Evolutionary conservation across 495 filamentous ascomycete species (phyloP), one percentile per base, ranked within the genome.

Genomic region (Trichocladium uniseriatum): DNA sequence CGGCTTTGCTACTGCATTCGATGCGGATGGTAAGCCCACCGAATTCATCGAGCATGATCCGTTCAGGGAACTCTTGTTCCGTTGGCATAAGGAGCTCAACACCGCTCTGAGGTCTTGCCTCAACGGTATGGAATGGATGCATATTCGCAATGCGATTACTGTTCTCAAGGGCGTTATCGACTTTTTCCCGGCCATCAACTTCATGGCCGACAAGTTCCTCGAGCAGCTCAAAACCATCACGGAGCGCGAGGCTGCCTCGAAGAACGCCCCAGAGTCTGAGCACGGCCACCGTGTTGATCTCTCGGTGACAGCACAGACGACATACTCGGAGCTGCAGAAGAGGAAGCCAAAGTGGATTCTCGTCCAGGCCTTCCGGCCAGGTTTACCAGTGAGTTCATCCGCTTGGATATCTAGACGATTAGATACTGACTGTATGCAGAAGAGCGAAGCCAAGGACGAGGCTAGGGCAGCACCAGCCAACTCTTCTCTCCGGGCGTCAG

Each of bases 81-180:
- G 85, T 55, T 99, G 90, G 90, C 94, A 99, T 65, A 79, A 81
- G 35, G 74, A 81, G 22, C 68, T 99, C 27, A 79, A 80, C 56
- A 72, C 65, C 15, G 87, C 89, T 3, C 65, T 99, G 37, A 87
- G 86, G 56, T 74, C 70, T 16, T 95, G 90, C 64, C 73, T 97
- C 21, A 75, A 77, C 14, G 79, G 81, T 13, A 80, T 76, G 52
- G 90, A 99, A 62, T 99, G 92, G 76, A 97, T 95, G 89, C 89
- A 95, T 63, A 95, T 97, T 60, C 80, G 88, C 11, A 99, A 99
- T 61, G 87, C 89, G 27, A 94, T 96, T 54, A 89, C 82, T 47
- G 69, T 97, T n/a, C 73, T 96, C 45, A 95, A 92, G 61, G 76
- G 79, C 6, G 73, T 94, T 32, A 75, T 83, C 29, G 78, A 84